Evolutionary conservation across 805 yeast species (phyloP).

Genomic region (Dipodascus albidus): DNA sequence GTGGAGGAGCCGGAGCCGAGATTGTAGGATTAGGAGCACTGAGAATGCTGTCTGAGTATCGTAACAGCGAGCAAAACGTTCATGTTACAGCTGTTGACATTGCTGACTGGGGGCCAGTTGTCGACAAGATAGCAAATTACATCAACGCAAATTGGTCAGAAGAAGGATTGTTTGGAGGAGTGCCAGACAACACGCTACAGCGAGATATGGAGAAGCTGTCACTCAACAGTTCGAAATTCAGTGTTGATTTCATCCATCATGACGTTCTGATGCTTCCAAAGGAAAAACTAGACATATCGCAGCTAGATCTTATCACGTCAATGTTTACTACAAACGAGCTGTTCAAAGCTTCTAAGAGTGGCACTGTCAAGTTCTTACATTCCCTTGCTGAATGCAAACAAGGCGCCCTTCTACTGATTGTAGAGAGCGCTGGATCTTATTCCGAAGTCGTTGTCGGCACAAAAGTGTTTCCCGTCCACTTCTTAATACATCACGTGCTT

Average conservation of each 20-base stretch:
- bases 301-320: slow-evolving; percentile 48
- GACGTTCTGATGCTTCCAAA: slow-evolving; percentile 17
- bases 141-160: slow-evolving; percentile 40
- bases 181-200: slow-evolving; percentile 23
- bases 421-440: slow-evolving; percentile 86
- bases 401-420: slow-evolving; percentile 54
- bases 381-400: slow-evolving; percentile 39
- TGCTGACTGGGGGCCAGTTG: slow-evolving; percentile 61
- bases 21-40: slow-evolving; percentile 52
- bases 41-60: slow-evolving; percentile 23
- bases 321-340: slow-evolving; percentile 83
- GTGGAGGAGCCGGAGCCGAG: slow-evolving; percentile 90
- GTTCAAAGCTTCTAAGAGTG: slow-evolving; percentile 54
- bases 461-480: slow-evolving; percentile 73
- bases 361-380: slow-evolving; percentile 49
- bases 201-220: slow-evolving; percentile 7
- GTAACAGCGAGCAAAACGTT: slow-evolving; percentile 15
- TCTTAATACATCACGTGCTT: slow-evolving; percentile 61
- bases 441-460: slow-evolving; percentile 69
- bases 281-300: slow-evolving; percentile 18
- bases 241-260: slow-evolving; percentile 9
- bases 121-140: slow-evolving; percentile 32
- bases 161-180: slow-evolving; percentile 14
- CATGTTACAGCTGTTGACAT: slow-evolving; percentile 55
- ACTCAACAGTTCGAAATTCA: slow-evolving; percentile 5